phyloP scores from a whole-genome alignment of 257 asterid species.

The Solanum pimpinellifolium region DNA sequence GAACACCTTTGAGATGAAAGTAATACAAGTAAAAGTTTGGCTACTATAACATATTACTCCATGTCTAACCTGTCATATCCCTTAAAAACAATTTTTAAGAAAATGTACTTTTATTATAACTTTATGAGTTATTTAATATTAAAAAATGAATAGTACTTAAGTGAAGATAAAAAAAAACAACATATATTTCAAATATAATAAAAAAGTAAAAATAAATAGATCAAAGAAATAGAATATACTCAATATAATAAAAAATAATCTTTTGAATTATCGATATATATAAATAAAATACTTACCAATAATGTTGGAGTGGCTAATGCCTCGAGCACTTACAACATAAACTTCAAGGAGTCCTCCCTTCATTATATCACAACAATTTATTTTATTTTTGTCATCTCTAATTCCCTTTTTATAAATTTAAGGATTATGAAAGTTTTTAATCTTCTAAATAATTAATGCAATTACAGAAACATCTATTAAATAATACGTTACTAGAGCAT shows the following conservation, averaged over 20 bases:
- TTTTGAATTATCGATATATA: not conserved
- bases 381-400: not conserved
- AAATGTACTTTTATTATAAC: not conserved
- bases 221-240: not conserved
- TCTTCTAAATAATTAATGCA: not conserved
- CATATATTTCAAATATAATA: too few species aligned
- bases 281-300: conserved; percentile 23
- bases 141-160: not conserved
- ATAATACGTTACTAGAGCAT: not conserved
- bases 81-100: too few species aligned
- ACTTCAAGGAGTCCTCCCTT: conserved; percentile 72
- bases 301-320: conserved; percentile 19
- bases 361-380: conserved; percentile 8
- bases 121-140: not conserved
- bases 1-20: not conserved
- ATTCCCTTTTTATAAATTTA: not conserved
- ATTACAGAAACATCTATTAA: not conserved
- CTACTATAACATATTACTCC: not conserved
- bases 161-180: too few species aligned
- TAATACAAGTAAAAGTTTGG: not conserved
- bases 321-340: conserved; percentile 63
- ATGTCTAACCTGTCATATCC: not conserved
- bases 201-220: not conserved
- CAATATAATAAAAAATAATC: not conserved
- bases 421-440: not conserved